These are phyloP conservation scores for Pelargonium nanum DNA, from an alignment of 345 rosid species.

Conservation along the genomic window DNA sequence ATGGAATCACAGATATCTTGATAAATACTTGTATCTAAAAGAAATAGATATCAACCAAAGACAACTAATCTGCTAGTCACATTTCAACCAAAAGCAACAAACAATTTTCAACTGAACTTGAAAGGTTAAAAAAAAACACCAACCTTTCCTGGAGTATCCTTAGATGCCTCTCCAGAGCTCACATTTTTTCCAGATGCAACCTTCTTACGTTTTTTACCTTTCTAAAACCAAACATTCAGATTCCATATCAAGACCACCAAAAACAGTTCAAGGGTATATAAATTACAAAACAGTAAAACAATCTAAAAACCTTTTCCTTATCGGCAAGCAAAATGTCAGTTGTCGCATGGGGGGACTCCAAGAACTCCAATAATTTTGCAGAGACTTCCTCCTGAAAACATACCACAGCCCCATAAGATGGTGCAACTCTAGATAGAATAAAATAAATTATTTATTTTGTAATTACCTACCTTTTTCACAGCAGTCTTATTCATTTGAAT, in stretches of 20 bases:
- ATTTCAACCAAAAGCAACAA: not conserved
- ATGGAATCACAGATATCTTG: too few species aligned
- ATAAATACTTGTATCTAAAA: too few species aligned
- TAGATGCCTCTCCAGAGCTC: constrained; percentile 41
- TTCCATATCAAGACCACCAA: not conserved
- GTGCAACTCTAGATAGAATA: not conserved
- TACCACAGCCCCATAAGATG: not conserved
- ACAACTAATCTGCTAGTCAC: too few species aligned
- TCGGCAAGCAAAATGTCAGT: constrained; percentile 77
- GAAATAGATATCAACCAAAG: too few species aligned
- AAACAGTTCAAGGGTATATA: not conserved
- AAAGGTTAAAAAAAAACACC: constrained; percentile 18
- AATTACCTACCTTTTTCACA: constrained; percentile 52
- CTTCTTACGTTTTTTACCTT: constrained; percentile 58
- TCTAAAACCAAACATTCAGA: constrained; percentile 28
- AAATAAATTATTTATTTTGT: not conserved
- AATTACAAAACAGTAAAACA: not conserved
- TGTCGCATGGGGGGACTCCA: constrained; percentile 86
- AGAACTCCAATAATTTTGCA: constrained; percentile 69
- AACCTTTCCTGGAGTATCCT: constrained; percentile 59
- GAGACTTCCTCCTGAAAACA: constrained; percentile 67
- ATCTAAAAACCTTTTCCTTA: constrained; percentile 49
- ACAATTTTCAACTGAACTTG: not conserved
- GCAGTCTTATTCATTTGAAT: constrained; percentile 56
- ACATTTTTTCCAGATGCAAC: constrained; percentile 28